Evolutionary conservation across 768 basidiomycete species (phyloP).

Genomic region (Hebeloma cylindrosporum): DNA sequence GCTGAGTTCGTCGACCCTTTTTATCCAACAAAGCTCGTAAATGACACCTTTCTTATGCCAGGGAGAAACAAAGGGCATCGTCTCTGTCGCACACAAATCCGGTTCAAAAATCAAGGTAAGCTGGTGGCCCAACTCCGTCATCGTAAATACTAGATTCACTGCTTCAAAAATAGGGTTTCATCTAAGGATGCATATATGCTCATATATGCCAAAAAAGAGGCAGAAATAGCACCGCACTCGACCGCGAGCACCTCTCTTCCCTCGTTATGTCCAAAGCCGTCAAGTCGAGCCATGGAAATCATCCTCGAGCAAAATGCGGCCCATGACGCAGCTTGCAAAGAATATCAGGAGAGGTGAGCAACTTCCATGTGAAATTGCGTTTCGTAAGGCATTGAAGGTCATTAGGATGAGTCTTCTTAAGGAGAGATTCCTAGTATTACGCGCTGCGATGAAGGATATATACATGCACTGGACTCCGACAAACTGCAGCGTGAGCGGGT

Average conservation of each 20-base stretch:
- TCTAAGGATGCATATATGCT: conserved; percentile 96
- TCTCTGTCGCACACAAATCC: conserved; percentile 2
- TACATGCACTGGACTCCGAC: conserved; percentile 62
- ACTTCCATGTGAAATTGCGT: not conserved
- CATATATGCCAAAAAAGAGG: conserved; percentile 65
- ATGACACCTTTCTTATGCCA: not conserved
- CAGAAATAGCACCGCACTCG: not conserved
- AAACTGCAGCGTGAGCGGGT: conserved; percentile 45
- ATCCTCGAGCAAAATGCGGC: conserved; percentile 54
- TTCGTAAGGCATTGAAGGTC: not conserved
- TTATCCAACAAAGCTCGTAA: not conserved
- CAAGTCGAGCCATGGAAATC: conserved; percentile 51
- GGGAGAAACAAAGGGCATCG: not conserved
- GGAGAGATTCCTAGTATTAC: conserved; percentile 47
- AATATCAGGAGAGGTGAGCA: conserved; percentile 46
- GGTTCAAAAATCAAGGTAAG: conserved; percentile 5
- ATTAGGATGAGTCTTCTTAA: conserved; percentile 44
- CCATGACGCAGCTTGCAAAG: conserved; percentile 54
- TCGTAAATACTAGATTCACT: conserved; percentile 5
- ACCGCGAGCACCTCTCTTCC: not conserved
- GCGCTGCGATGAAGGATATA: conserved; percentile 51
- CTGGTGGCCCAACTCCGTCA: not conserved
- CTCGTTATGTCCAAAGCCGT: conserved; percentile 41
- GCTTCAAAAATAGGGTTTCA: conserved; percentile 45
- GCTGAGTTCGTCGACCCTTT: too few relatives aligned